Evolutionary conservation across 1,284 basidiomycete genomes (phyloP).

Genomic region (Cutaneotrichosporon sp.): DNA sequence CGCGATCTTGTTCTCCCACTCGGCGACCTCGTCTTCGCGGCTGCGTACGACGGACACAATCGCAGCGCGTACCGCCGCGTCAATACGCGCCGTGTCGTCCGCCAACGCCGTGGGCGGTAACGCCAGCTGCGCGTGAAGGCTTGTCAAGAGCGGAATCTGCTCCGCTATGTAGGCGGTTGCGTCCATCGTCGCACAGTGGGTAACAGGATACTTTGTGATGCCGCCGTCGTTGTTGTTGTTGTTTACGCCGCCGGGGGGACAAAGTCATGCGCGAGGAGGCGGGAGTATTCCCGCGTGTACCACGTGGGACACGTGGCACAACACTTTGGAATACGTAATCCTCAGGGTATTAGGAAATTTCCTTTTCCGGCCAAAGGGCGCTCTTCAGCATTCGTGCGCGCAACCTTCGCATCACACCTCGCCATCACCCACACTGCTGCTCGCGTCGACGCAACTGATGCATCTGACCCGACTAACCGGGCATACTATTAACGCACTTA

Average conservation of each 20-base stretch:
- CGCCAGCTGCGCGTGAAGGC: slow-evolving; percentile 37
- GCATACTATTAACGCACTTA: no score
- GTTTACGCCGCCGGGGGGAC: neutral
- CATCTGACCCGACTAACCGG: no score
- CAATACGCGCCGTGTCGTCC: slow-evolving; percentile 37
- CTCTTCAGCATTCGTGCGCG: no score
- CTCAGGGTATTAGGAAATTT: no score
- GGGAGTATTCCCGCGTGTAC: neutral
- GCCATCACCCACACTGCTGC: no score
- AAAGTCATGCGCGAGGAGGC: neutral
- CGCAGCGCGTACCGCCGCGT: slow-evolving; percentile 36
- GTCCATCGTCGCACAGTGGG: slow-evolving; percentile 20
- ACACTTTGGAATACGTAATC: no score
- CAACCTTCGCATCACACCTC: no score
- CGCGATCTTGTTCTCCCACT: slow-evolving; percentile 33
- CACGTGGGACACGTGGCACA: no score
- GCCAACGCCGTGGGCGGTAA: slow-evolving; percentile 33
- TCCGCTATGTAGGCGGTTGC: slow-evolving; percentile 37
- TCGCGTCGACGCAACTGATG: no score
- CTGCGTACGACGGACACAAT: slow-evolving; percentile 37
- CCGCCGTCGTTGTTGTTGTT: slow-evolving; percentile 3
- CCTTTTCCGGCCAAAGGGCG: no score
- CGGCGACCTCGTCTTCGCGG: slow-evolving; percentile 41
- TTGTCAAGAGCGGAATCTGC: slow-evolving; percentile 38
- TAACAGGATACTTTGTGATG: neutral